Conservation (phyloP, 192 early-diverging fungal species). For the Backusella australiensis region DNA sequence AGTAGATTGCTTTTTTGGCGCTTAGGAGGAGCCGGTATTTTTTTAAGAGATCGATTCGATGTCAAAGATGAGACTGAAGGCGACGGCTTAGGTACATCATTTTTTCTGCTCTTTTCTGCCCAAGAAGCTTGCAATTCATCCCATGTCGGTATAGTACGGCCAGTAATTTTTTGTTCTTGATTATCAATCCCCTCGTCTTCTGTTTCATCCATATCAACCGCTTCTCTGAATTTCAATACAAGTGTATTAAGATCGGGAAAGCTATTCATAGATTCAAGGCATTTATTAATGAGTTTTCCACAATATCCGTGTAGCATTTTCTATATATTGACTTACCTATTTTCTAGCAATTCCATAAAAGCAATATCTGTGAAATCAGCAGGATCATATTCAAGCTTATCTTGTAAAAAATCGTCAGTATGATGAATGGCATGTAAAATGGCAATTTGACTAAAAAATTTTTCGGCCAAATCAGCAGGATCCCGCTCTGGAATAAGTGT, state of each 20-base stretch:
- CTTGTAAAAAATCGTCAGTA: neutral
- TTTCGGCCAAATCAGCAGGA: constrained; percentile 6
- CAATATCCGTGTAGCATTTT: neutral
- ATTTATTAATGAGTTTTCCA: no score
- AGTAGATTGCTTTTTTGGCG: neutral
- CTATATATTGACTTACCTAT: neutral
- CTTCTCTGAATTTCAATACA: neutral
- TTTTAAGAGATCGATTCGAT: neutral
- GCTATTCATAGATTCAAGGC: neutral
- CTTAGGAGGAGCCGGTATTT: neutral
- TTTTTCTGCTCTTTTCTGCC: neutral
- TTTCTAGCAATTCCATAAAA: constrained; percentile 7
- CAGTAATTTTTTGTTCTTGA: neutral
- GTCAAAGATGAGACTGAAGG: neutral
- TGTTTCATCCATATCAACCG: constrained; percentile 8
- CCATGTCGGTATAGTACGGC: neutral
- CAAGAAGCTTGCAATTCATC: neutral
- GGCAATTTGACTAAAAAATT: neutral
- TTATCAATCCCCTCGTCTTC: neutral
- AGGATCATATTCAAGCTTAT: neutral
- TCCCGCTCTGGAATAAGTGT: neutral
- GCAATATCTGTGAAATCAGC: neutral
- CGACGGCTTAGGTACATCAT: neutral
- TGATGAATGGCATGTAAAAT: neutral
- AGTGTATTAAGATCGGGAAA: neutral